Conservation (phyloP, 2,329 filamentous ascomycete genomes). For the Cladosporium sp. region DNA sequence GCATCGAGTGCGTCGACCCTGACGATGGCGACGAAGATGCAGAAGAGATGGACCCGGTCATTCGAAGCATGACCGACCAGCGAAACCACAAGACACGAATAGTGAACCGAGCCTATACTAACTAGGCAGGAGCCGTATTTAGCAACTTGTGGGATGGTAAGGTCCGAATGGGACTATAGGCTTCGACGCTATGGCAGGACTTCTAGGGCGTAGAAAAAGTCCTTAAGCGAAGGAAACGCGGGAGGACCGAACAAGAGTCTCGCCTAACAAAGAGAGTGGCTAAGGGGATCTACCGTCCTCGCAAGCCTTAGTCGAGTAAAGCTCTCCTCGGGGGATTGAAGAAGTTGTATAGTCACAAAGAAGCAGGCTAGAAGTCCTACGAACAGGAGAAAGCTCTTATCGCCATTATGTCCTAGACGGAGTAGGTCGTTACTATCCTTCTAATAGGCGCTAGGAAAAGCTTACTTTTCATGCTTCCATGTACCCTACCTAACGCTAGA, state of each 20-base stretch:
- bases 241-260: neutral
- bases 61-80: conserved; percentile 12
- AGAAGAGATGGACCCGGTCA: neutral
- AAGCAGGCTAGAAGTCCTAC: conserved; percentile 1
- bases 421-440: conserved; percentile 18
- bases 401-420: conserved; percentile 21
- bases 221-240: conserved; percentile 7
- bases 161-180: conserved; percentile 9
- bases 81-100: conserved; percentile 16
- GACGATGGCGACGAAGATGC: conserved; percentile 6
- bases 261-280: conserved; percentile 12
- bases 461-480: conserved; percentile 28
- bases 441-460: conserved; percentile 26
- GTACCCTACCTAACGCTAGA: conserved; percentile 9
- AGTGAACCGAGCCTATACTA: conserved; percentile 14
- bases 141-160: conserved; percentile 15
- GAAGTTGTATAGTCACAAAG: conserved; percentile 5
- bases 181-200: conserved; percentile 15
- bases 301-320: conserved; percentile 11
- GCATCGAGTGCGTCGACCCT: conserved; percentile 10
- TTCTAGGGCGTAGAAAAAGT: conserved; percentile 14
- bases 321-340: conserved; percentile 1
- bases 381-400: conserved; percentile 21
- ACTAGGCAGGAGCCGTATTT: conserved; percentile 11
- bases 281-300: conserved; percentile 12